Evolutionary conservation across 495 filamentous ascomycete species (phyloP), one percentile per base, ranked within the genome.

Genomic region (Cenococcum geophilum): DNA sequence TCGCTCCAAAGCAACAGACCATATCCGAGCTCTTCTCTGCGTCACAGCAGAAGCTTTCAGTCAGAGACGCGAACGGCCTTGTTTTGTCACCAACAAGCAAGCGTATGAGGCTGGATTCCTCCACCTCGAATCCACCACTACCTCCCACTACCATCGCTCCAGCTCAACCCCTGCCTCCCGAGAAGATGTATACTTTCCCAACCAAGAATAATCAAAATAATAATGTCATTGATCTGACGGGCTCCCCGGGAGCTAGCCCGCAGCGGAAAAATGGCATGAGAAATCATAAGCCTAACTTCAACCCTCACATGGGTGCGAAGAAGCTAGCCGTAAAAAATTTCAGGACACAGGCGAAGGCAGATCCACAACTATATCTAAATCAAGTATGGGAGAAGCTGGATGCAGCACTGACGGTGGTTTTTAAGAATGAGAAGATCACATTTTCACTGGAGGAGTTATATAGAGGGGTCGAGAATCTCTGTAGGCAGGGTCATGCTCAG

Each of bases 251-350:
- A 1, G 57, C 32, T 16, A 20, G 50, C 16, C 25, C 45, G 27
- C 12, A 12, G 37, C 42, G 10, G n/a, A 64, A 58, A 48, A 64
- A 45, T 59, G 60, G 51, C 21, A 34, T 67, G 18, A 35, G 63
- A 20, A 62, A 36, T 10, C n/a, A 42, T 12, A 56, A 55, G 45
- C 58, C 54, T 5, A 73, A 71, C 61, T 77, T 84, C 61, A 78
- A 83, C 64, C 77, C 82, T 9, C 78, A 82, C 60, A 72, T 72
- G 4, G 87, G 88, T 21, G 79, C 88, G n/a, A 90, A 87, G 76
- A 92, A 85, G 74, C 80, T 98, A 11, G 80, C 87, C 1, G 85
- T 97, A 56, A 95, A 93, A 80, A 96, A 96, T 68, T 79, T 96
- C 62, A 83, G 86, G 34, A 79, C 78, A 4, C 73, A 80, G 1